Conservation (phyloP, 306 rosid species). For the Sophora flavescens region DNA sequence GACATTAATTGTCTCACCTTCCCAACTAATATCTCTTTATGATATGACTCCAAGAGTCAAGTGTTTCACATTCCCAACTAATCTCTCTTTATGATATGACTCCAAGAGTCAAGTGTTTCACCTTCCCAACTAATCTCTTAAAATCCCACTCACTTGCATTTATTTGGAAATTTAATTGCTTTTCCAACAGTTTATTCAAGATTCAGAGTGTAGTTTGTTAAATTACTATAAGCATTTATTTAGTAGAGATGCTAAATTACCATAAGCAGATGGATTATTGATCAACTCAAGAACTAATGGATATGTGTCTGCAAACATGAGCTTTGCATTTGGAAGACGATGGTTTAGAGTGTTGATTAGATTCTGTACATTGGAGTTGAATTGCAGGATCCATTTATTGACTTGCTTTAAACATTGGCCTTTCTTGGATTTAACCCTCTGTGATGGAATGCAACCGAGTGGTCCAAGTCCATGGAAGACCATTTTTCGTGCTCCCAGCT, state of each 20-base stretch:
- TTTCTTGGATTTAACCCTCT: conserved; percentile 74
- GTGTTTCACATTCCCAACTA: too few species aligned
- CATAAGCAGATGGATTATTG: conserved; percentile 60
- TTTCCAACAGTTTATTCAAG: too few species aligned
- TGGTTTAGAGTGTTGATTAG: conserved; percentile 60
- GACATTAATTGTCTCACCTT: too few species aligned
- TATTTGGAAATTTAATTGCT: too few species aligned
- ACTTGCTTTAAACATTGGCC: conserved; percentile 75
- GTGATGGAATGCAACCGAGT: conserved; percentile 95
- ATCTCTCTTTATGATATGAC: too few species aligned
- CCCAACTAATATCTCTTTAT: too few species aligned
- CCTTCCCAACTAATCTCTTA: too few species aligned
- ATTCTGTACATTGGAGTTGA: conserved; percentile 58
- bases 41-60: too few species aligned
- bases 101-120: too few species aligned
- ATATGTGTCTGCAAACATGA: conserved; percentile 73
- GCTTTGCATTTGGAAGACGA: conserved; percentile 61
- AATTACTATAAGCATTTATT: neutral
- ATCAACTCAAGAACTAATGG: conserved; percentile 67
- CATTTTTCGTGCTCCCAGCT: conserved; percentile 72
- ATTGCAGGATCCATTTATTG: conserved; percentile 57
- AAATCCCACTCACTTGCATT: too few species aligned
- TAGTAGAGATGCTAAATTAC: conserved; percentile 43
- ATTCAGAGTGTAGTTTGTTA: neutral
- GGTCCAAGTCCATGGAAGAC: conserved; percentile 80